Percentiles rank a stretch among this genome's conserved stretches.
Evolutionary conservation across 768 basidiomycete genomes (phyloP).

Genomic region (Trichaptum fuscoviolaceum): DNA sequence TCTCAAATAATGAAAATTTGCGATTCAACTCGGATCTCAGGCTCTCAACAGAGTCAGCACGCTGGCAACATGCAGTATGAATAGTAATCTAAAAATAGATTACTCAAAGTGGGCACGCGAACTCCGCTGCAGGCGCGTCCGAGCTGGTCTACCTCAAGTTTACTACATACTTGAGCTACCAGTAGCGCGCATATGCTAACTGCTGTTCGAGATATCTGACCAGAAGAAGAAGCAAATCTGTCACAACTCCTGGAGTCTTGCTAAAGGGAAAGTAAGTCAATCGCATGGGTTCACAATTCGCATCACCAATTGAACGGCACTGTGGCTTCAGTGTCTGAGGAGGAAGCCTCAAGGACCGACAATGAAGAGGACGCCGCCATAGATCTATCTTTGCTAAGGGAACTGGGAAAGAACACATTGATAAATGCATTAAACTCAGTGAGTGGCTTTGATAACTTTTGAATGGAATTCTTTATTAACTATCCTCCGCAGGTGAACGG

Average conservation of each 20-base stretch:
- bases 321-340: not conserved
- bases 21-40: not conserved
- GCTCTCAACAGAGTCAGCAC: too few species aligned
- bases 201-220: not conserved
- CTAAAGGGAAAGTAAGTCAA: not conserved
- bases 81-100: too few species aligned
- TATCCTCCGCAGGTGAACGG: slow-evolving; percentile 64
- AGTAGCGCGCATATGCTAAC: too few species aligned
- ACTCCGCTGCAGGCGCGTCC: too few species aligned
- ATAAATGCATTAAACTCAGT: slow-evolving; percentile 85
- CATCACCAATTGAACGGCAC: not conserved
- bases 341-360: not conserved
- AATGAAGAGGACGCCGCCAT: slow-evolving; percentile 19
- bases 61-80: too few species aligned
- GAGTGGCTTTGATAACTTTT: slow-evolving; percentile 10
- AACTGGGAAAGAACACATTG: slow-evolving; percentile 73
- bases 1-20: not conserved
- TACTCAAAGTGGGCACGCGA: too few species aligned
- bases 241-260: not conserved
- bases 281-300: not conserved
- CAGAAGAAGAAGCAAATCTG: not conserved
- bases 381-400: slow-evolving; percentile 65
- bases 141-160: too few species aligned
- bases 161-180: too few species aligned
- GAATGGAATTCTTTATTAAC: slow-evolving; percentile 4